These are phyloP conservation scores for Aeminium ludgeri DNA, from an alignment of 495 filamentous ascomycete species.

Conservation along the genomic window DNA sequence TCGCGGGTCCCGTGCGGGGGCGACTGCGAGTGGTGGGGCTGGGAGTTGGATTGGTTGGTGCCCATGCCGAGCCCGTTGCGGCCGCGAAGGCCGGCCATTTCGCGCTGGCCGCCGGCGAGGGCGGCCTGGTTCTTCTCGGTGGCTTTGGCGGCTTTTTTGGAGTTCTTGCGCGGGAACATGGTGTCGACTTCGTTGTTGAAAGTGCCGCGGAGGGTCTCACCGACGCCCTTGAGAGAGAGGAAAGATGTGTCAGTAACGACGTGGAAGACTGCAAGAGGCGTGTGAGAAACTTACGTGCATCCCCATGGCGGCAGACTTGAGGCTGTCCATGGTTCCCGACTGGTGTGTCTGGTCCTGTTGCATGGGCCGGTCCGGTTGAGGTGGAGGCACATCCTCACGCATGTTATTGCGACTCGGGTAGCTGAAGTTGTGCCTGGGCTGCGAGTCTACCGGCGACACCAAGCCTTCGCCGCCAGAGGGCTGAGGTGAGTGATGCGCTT, in stretches of 20 bases:
- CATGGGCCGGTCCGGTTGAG: no score
- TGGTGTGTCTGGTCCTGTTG: background rate
- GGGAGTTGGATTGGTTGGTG: no score
- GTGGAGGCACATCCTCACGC: background rate
- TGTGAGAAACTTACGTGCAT: conserved; percentile 6
- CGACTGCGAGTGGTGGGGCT: no score
- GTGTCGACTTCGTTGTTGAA: conserved; percentile 7
- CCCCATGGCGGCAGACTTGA: conserved; percentile 6
- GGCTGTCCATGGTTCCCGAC: background rate
- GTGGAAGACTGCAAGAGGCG: background rate
- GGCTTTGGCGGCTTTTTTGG: conserved; percentile 3
- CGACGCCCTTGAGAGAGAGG: conserved; percentile 1
- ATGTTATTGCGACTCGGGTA: conserved; percentile 1
- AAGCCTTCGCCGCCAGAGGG: no score
- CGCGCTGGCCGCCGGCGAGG: conserved; percentile 1
- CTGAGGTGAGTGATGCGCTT: no score
- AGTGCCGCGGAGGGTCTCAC: conserved; percentile 8
- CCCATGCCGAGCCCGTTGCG: background rate
- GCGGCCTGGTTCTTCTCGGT: conserved; percentile 6
- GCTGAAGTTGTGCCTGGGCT: conserved; percentile 6
- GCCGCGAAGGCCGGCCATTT: conserved; percentile 9
- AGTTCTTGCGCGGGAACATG: background rate
- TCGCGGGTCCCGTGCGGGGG: background rate
- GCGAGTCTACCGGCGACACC: conserved; percentile 2
- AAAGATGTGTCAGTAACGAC: background rate